These are phyloP conservation scores for Tubosaeta sp. DNA, from an alignment of 768 basidiomycete genomes.

Conservation along the genomic window DNA sequence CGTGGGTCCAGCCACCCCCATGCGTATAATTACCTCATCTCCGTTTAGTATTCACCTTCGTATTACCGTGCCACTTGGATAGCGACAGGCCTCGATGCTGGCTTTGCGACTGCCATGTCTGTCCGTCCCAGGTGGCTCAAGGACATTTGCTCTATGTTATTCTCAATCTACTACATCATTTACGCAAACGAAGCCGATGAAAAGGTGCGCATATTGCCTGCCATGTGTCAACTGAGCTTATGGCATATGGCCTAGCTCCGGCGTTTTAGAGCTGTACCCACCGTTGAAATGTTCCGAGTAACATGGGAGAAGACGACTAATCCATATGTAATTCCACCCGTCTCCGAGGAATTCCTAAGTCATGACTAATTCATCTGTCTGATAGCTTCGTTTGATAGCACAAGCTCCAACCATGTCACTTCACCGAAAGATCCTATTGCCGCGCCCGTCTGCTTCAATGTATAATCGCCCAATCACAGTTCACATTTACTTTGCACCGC, in stretches of 20 bases:
- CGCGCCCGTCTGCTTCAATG: conserved; percentile 71
- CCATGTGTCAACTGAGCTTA: not conserved
- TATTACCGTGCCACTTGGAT: conserved; percentile 98
- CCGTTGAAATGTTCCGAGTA: conserved; percentile 90
- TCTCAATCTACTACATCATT: conserved; percentile 85
- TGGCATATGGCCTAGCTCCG: conserved; percentile 56
- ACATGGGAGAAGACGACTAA: conserved; percentile 98
- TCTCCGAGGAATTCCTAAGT: conserved; percentile 21
- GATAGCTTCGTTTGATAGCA: conserved; percentile 62
- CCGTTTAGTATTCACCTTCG: conserved; percentile 74
- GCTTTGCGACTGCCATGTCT: conserved; percentile 93
- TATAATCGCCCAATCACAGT: conserved; percentile 81
- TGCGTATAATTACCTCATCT: not conserved
- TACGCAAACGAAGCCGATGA: conserved; percentile 92
- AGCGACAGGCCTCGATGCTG: conserved; percentile 90
- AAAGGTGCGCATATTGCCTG: conserved; percentile 56
- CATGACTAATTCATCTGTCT: conserved; percentile 5
- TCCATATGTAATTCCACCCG: conserved; percentile 60
- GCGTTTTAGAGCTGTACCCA: conserved; percentile 87
- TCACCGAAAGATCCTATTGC: conserved; percentile 73
- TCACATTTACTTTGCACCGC: conserved; percentile 76
- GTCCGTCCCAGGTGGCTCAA: conserved; percentile 90
- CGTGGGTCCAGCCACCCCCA: conserved; percentile 42
- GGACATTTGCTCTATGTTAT: conserved; percentile 81
- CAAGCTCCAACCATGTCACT: conserved; percentile 59